phyloP scores from a whole-genome alignment of 2,329 filamentous ascomycete genomes.

The Lachnellula suecica region DNA sequence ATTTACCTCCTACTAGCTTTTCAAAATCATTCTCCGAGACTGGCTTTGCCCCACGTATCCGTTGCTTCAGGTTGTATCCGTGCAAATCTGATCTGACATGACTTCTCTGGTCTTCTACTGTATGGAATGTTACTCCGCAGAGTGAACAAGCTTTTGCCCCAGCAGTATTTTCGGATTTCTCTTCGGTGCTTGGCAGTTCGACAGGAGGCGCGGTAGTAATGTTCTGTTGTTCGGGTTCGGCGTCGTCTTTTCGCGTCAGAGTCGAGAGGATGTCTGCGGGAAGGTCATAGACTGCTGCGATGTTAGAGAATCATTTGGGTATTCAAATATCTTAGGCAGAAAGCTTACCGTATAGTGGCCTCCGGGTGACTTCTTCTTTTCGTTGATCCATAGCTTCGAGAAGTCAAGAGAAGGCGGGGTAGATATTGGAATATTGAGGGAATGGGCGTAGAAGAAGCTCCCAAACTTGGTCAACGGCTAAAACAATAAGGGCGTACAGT shows the following conservation, averaged over 20 bases:
- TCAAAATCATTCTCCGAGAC: constrained; percentile 85
- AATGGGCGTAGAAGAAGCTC: neutral
- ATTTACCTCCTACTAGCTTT: constrained; percentile 69
- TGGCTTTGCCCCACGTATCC: constrained; percentile 68
- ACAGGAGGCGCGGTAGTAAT: constrained; percentile 25
- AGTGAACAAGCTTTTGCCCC: constrained; percentile 78
- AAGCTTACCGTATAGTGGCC: constrained; percentile 38
- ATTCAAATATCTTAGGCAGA: neutral
- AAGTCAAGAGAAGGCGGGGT: neutral
- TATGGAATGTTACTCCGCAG: constrained; percentile 71
- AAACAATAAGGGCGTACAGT: too few species aligned
- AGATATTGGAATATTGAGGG: neutral
- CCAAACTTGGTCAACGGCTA: neutral
- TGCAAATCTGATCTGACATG: constrained; percentile 92
- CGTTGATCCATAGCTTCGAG: constrained; percentile 29
- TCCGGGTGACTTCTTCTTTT: constrained; percentile 37
- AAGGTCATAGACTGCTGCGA: constrained; percentile 31
- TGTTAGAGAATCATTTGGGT: constrained; percentile 9
- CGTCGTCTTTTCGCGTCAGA: constrained; percentile 31
- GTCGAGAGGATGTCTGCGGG: constrained; percentile 36
- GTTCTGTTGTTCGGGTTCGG: constrained; percentile 24
- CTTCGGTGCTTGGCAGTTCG: constrained; percentile 36
- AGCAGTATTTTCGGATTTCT: constrained; percentile 41
- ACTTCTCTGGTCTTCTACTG: constrained; percentile 75
- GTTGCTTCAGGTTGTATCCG: constrained; percentile 92